Evolutionary conservation across 768 basidiomycete species (phyloP).

Genomic region (Tricholoma terreum): DNA sequence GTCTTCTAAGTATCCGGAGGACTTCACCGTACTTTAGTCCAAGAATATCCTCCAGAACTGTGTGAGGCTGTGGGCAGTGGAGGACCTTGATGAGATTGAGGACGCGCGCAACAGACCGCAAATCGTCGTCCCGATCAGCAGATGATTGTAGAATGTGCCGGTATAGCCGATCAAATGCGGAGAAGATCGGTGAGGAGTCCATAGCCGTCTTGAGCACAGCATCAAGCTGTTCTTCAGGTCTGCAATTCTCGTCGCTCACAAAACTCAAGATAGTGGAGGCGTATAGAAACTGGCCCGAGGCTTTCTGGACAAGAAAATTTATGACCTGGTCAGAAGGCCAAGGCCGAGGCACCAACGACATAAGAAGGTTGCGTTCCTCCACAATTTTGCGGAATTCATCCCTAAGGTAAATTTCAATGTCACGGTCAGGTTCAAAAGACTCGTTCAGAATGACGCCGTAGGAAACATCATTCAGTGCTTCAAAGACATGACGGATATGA

Average conservation of each 20-base stretch:
- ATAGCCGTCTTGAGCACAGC: neutral
- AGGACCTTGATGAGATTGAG: too few relatives aligned
- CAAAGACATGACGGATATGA: neutral
- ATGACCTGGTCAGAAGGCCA: constrained; percentile 5
- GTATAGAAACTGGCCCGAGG: constrained; percentile 11
- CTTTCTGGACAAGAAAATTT: neutral
- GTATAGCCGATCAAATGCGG: too few relatives aligned
- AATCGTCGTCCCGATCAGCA: too few relatives aligned
- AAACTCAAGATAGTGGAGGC: constrained; percentile 3
- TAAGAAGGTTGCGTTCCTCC: neutral
- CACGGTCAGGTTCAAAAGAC: neutral
- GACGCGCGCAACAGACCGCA: too few relatives aligned
- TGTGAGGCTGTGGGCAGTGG: too few relatives aligned
- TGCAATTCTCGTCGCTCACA: constrained; percentile 2
- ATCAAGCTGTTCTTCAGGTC: neutral
- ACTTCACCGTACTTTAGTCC: neutral
- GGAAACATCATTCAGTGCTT: neutral
- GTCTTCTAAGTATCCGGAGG: neutral
- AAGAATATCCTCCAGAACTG: too few relatives aligned
- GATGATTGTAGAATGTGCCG: too few relatives aligned
- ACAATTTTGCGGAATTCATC: constrained; percentile 3
- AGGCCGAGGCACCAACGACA: neutral
- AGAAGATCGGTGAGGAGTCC: too few relatives aligned
- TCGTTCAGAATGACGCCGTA: neutral
- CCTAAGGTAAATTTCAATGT: neutral